Conservation (phyloP, 768 basidiomycete genomes). For the Russula sp. region DNA sequence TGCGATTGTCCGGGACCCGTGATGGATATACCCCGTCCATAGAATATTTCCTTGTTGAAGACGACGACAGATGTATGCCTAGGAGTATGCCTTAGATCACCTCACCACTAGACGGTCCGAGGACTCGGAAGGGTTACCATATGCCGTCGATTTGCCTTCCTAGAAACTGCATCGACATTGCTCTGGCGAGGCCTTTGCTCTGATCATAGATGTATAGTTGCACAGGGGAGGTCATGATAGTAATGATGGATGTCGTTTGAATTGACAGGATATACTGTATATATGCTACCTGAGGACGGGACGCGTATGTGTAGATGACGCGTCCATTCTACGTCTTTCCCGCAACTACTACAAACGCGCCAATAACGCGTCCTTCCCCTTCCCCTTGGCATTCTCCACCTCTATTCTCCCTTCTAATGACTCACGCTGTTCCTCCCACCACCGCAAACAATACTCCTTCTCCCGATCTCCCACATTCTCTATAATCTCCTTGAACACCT, state of each 20-base stretch:
- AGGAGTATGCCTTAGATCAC: slow-evolving; percentile 18
- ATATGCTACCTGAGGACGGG: not conserved
- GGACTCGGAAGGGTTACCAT: slow-evolving; percentile 52
- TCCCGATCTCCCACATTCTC: slow-evolving; percentile 62
- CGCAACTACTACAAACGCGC: slow-evolving; percentile 4
- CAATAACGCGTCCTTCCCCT: not conserved
- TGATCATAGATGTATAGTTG: slow-evolving; percentile 90
- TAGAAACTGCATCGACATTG: slow-evolving; percentile 72
- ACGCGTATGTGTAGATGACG: slow-evolving; percentile 15
- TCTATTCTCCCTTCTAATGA: not conserved
- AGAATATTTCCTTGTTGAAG: slow-evolving; percentile 82
- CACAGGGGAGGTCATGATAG: slow-evolving; percentile 37
- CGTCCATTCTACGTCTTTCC: slow-evolving; percentile 9
- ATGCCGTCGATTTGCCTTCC: slow-evolving; percentile 91
- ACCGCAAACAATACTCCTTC: slow-evolving; percentile 58
- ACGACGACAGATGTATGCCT: slow-evolving; percentile 94
- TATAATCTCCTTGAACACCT: slow-evolving; percentile 57
- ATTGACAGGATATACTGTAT: not conserved
- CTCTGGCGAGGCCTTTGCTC: slow-evolving; percentile 76
- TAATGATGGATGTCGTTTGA: not conserved
- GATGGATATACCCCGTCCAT: slow-evolving; percentile 77
- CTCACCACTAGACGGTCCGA: not conserved
- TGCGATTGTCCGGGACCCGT: slow-evolving; percentile 76
- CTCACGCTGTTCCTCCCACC: slow-evolving; percentile 54
- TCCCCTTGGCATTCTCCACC: not conserved